Base-by-base conservation (phyloP, 2,329 filamentous ascomycete species). In the Trichoderma sp. region DNA sequence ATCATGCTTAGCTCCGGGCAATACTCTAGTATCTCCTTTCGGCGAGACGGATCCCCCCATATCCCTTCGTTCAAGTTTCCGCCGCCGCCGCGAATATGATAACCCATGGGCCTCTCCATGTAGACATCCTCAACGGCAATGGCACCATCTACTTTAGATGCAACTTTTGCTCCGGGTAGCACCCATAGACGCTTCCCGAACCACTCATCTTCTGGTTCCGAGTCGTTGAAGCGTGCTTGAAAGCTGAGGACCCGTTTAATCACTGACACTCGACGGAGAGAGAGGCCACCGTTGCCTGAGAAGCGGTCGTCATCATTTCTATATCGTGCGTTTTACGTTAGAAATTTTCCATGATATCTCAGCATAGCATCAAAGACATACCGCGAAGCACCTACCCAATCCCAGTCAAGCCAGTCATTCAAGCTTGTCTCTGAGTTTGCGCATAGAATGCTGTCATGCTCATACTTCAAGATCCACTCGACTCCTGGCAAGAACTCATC, bases 1-100 rank as follows among this genome's bases (percentile, higher is more conserved):
- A 86, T 83, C 74, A 87, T 79, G 71, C 79, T 82, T 24, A 88
- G 75, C 75, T 88, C 86, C 1, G 86, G 86, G 70, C 86, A 88
- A 76, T 87, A 88, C 21, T 83, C 78, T 71, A 86, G 84, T 28
- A 86, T 85, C 65, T 80, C 75, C 71, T 82, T 79, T 39, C 86
- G 79, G 70, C 81, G 78, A 1, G 72, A 73, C 2, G 75, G 76
- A 60, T 83, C 76, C 68, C 80, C 80, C 85, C 85, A 87, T 18
- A 86, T 81, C 3, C 74, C 77, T 26, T 81, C 80, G 24, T 79
- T 73, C 4, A 87, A 75, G 26, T 76, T 71, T 4, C n/a, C 37
- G 52, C 84, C 83, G 11, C 83, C 80, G 51, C 82, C 79, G 30
- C 80, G 79, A 14, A 86, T 76, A 74, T 88, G 85, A 74, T 82